A percentile compares a stretch with the other conserved stretches of the same genome.
These are phyloP conservation scores for Nigrospora oryzae DNA, from an alignment of 2,329 filamentous ascomycete species.

Conservation along the genomic window DNA sequence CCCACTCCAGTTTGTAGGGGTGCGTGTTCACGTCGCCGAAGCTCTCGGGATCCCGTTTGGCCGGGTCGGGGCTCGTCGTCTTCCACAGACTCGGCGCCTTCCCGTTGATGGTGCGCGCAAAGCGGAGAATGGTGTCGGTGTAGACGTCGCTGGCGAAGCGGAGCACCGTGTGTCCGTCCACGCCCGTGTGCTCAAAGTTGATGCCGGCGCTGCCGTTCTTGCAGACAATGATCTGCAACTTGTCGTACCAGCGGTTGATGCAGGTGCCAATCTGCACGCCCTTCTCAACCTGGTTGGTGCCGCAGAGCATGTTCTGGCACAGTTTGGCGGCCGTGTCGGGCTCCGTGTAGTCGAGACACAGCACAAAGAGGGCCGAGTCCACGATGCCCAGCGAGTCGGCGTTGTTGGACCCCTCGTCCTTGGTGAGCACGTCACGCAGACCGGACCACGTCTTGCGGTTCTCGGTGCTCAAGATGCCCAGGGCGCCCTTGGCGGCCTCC, in stretches of 20 bases:
- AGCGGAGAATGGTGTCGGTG: conserved; percentile 93
- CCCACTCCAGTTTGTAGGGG: conserved; percentile 95
- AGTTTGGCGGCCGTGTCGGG: conserved; percentile 71
- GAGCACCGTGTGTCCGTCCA: conserved; percentile 93
- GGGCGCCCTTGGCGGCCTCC: conserved; percentile 87
- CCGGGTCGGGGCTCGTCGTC: conserved; percentile 81
- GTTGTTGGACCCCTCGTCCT: conserved; percentile 85
- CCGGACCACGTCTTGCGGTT: conserved; percentile 96
- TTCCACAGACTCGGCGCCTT: conserved; percentile 88
- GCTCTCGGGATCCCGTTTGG: conserved; percentile 81
- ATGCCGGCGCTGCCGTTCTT: conserved; percentile 97
- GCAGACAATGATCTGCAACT: conserved; percentile 97
- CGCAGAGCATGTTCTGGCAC: conserved; percentile 98
- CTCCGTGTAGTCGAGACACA: conserved; percentile 90
- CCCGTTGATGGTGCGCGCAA: conserved; percentile 91
- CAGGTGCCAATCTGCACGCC: conserved; percentile 96
- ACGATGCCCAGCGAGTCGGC: conserved; percentile 93
- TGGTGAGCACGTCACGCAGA: conserved; percentile 76
- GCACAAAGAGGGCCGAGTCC: conserved; percentile 84
- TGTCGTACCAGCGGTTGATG: conserved; percentile 98
- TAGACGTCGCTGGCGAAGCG: conserved; percentile 95
- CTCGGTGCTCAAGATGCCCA: conserved; percentile 91
- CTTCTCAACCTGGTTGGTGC: conserved; percentile 82
- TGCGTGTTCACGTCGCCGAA: conserved; percentile 92
- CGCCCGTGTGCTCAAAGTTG: conserved; percentile 98